Base-by-base conservation (phyloP, 1,139 yeast species). In the Saccharomyces pastorianus region DNA sequence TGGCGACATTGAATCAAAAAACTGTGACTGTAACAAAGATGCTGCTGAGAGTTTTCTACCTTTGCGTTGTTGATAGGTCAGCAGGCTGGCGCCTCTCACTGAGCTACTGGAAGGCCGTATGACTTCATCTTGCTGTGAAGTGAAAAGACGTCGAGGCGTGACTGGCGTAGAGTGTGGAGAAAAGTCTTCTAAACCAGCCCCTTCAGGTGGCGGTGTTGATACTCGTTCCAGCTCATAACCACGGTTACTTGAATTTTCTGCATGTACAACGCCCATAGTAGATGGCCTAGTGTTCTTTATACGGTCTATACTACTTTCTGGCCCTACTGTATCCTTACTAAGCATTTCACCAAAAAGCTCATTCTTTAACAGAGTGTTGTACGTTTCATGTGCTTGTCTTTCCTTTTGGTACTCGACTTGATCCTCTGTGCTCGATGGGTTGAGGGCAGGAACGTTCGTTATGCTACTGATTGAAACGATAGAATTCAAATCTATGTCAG, bases 341-440 rank as follows among this genome's bases (percentile, higher is more conserved):
- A 86, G 83, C 56, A 86, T 81, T 64, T 86, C 95, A 7, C 98
- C 98, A 75, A 93, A 93, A 47, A 93, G 73, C 68, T 93, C 99
- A 31, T 95, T 89, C 63, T 88, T 87, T 46, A 93, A 72, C 5
- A 95, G 86, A 0, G 95, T 83, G 50, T 91, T 84, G 69, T 91
- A 95, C 0, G 96, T 88, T 60, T 86, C 74, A 66, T 88, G 88
- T 2, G 97, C 96, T 63, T 88, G 96, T 60, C 84, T 86, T 64
- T 84, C 88, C 64, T 82, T 78, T 57, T 85, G 77, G 28, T 77
- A 72, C 59, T 86, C 93, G 31, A 85, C 73, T 63, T 85, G 95
- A 59, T 80, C 82, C 50, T 82, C 84, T 7, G 74, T 66, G 41
- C 61, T 56, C 32, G 61, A 52, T 38, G 70, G 53, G 52, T 61